These are phyloP conservation scores for Xylariaceae sp. DNA, from an alignment of 2,329 filamentous ascomycete species.

Conservation along the genomic window DNA sequence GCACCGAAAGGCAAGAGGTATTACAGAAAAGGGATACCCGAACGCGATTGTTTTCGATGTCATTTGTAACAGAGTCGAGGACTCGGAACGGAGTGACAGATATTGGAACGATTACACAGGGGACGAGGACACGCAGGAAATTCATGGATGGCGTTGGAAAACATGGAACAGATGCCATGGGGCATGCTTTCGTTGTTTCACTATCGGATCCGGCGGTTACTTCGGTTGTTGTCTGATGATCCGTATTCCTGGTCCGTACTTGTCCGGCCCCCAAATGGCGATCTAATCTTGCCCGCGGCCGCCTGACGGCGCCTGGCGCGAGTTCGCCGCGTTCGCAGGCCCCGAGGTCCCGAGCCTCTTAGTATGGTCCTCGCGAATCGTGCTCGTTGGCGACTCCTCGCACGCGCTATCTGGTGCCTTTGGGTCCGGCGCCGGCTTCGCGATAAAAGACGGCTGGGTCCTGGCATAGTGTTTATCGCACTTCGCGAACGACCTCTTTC, in stretches of 20 bases:
- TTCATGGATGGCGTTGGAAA: conserved; percentile 24
- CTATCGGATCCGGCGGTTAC: too few relatives aligned
- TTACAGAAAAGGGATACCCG: conserved; percentile 23
- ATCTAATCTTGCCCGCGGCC: too few relatives aligned
- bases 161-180: conserved; percentile 20
- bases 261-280: too few relatives aligned
- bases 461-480: conserved; percentile 19
- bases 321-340: conserved; percentile 40
- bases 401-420: conserved; percentile 33
- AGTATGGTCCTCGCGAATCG: conserved; percentile 35
- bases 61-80: conserved; percentile 4
- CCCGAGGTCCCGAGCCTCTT: conserved; percentile 32
- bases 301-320: too few relatives aligned
- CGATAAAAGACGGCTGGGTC: conserved; percentile 26
- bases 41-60: conserved; percentile 18
- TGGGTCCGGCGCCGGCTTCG: conserved; percentile 29
- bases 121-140: conserved; percentile 12
- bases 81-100: conserved; percentile 6
- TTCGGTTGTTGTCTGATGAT: too few relatives aligned
- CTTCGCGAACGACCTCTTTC: conserved; percentile 16
- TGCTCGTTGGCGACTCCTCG: conserved; percentile 46
- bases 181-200: conserved; percentile 17
- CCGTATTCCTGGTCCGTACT: too few relatives aligned
- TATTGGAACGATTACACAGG: too few relatives aligned
- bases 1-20: conserved; percentile 13